These are phyloP conservation scores for Phytophthora capsici DNA, from an alignment of 352 stramenopile species.

Conservation along the genomic window DNA sequence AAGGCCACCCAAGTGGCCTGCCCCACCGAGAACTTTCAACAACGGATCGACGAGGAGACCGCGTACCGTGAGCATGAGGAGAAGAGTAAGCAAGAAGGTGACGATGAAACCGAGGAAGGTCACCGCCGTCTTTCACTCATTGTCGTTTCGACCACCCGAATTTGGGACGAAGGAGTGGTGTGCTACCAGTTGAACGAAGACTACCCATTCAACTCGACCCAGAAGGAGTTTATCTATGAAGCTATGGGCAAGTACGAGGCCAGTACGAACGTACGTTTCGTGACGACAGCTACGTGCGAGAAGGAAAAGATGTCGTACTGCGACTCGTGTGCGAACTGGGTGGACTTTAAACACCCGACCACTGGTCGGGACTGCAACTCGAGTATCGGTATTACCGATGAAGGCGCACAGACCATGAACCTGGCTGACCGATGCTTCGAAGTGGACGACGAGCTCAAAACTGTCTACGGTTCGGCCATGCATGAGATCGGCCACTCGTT, in stretches of 20 bases:
- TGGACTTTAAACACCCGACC: slow-evolving; percentile 80
- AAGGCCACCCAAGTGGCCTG: slow-evolving; percentile 70
- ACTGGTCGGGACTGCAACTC: slow-evolving; percentile 80
- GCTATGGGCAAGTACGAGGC: slow-evolving; percentile 73
- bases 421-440: slow-evolving; percentile 80
- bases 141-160: slow-evolving; percentile 66
- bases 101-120: slow-evolving; percentile 30
- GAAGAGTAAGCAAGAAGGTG: slow-evolving; percentile 12
- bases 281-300: slow-evolving; percentile 57
- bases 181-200: slow-evolving; percentile 76
- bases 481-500: slow-evolving; percentile 84
- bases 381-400: slow-evolving; percentile 74
- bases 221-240: slow-evolving; percentile 66
- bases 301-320: slow-evolving; percentile 60
- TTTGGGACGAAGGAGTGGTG: slow-evolving; percentile 72
- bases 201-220: slow-evolving; percentile 65
- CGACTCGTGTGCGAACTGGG: slow-evolving; percentile 69
- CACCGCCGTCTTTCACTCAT: slow-evolving; percentile 66
- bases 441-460: slow-evolving; percentile 74
- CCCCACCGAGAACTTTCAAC: slow-evolving; percentile 45
- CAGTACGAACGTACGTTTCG: slow-evolving; percentile 79
- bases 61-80: slow-evolving; percentile 30
- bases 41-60: slow-evolving; percentile 46
- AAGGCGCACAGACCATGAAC: slow-evolving; percentile 73
- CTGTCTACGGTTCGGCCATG: slow-evolving; percentile 78